phyloP scores from a whole-genome alignment of 1,284 basidiomycete species.

The Omphalotus olearius region DNA sequence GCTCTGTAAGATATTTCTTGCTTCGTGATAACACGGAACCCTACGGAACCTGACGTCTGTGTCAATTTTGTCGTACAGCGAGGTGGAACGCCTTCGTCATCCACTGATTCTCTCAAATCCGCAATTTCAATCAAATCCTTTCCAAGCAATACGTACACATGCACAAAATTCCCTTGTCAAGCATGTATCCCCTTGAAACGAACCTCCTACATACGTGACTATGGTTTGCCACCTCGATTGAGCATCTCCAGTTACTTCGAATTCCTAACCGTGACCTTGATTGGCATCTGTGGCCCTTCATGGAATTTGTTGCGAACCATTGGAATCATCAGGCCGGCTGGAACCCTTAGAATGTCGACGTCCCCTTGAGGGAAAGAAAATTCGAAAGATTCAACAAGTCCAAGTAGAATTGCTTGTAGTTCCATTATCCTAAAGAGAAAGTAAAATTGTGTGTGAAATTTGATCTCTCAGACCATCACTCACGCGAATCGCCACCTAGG shows the following conservation, averaged over 20 bases:
- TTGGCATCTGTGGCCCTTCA: conserved; percentile 18
- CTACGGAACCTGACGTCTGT: not conserved
- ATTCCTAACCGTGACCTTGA: not conserved
- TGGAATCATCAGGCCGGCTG: conserved; percentile 21
- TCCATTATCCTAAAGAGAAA: conserved; percentile 2
- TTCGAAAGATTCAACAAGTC: conserved; percentile 22
- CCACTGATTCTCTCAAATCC: conserved; percentile 68
- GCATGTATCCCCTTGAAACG: conserved; percentile 24
- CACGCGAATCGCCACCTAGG: conserved; percentile 8
- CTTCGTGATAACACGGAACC: not conserved
- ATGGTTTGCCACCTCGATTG: too few relatives aligned
- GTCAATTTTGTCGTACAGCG: conserved; percentile 34
- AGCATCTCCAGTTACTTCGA: not conserved
- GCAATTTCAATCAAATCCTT: conserved; percentile 67
- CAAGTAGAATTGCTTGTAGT: conserved; percentile 17
- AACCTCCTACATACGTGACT: not conserved
- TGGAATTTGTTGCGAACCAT: conserved; percentile 18
- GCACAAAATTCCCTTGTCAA: conserved; percentile 74
- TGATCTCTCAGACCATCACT: not conserved
- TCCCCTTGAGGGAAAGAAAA: conserved; percentile 17
- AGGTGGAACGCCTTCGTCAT: conserved; percentile 64
- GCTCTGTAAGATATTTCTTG: conserved; percentile 53
- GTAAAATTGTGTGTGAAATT: not conserved
- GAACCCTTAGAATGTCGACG: conserved; percentile 18
- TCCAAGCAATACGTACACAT: conserved; percentile 75